A percentile compares a stretch with the other conserved stretches of the same genome.
Evolutionary conservation across 495 filamentous ascomycete species (phyloP).

Genomic region (Penicillium subrubescens): DNA sequence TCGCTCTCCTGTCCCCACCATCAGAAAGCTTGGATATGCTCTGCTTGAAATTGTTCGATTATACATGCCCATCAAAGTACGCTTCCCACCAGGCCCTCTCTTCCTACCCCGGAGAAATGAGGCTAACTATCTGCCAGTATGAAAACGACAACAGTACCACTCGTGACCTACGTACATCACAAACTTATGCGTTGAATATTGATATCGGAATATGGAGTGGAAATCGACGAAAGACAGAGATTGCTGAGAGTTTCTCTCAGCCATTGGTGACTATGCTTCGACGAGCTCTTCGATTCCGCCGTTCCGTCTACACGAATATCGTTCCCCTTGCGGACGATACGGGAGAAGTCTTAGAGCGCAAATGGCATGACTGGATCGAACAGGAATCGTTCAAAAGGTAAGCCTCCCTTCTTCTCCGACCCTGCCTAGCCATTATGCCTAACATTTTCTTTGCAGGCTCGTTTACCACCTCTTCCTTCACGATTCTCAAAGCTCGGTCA

Average conservation of each 20-base stretch:
- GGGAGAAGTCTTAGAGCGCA: constrained; percentile 50
- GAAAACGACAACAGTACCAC: constrained; percentile 61
- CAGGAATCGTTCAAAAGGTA: constrained; percentile 57
- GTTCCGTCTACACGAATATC: constrained; percentile 49
- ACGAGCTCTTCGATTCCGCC: constrained; percentile 30
- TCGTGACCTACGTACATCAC: constrained; percentile 55
- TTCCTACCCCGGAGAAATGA: neutral
- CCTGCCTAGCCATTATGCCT: neutral
- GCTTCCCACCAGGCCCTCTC: neutral
- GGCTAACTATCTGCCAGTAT: constrained; percentile 20
- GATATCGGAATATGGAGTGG: constrained; percentile 69
- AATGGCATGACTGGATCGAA: constrained; percentile 63
- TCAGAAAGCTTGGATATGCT: constrained; percentile 64
- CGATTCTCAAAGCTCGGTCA: constrained; percentile 60
- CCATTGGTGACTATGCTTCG: constrained; percentile 55
- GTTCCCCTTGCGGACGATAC: constrained; percentile 46
- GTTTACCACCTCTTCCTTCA: constrained; percentile 59
- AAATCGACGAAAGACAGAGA: constrained; percentile 67
- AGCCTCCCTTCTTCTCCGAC: too few relatives aligned
- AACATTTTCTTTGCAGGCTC: constrained; percentile 39
- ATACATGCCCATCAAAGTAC: constrained; percentile 50
- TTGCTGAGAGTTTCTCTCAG: constrained; percentile 61
- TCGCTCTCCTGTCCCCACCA: constrained; percentile 53
- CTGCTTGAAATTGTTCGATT: constrained; percentile 61
- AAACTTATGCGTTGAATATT: constrained; percentile 55